Conservation (phyloP, 805 yeast genomes). For the Phaffomyces antillensis region DNA sequence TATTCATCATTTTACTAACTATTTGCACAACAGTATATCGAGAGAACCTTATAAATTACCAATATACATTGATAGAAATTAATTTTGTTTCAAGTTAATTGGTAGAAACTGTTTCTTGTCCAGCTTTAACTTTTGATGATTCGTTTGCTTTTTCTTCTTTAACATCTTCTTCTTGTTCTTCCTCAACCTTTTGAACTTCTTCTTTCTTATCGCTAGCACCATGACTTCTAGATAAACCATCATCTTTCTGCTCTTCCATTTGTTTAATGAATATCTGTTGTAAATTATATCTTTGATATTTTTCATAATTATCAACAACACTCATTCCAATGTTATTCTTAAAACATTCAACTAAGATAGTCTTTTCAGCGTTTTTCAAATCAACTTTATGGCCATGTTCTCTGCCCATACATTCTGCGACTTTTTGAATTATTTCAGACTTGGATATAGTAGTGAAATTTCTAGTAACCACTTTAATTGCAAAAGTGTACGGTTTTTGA, state of each 20-base stretch:
- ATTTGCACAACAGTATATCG: constrained; percentile 7
- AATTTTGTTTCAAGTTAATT: neutral
- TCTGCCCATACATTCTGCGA: constrained; percentile 67
- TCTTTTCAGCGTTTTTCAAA: constrained; percentile 67
- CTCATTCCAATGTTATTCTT: constrained; percentile 85
- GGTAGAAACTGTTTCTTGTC: no score
- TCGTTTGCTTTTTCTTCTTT: no score
- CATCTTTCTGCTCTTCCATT: constrained; percentile 8
- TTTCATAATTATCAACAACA: constrained; percentile 61
- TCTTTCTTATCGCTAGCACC: constrained; percentile 2
- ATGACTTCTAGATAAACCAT: constrained; percentile 3
- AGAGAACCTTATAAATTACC: constrained; percentile 4
- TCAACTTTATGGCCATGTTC: constrained; percentile 72
- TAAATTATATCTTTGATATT: constrained; percentile 63
- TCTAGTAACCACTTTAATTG: constrained; percentile 73
- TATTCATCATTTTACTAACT: constrained; percentile 3
- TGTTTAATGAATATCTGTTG: constrained; percentile 64
- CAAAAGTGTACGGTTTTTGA: constrained; percentile 44
- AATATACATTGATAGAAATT: neutral
- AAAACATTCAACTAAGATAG: constrained; percentile 81
- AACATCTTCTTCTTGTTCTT: neutral
- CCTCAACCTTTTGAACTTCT: neutral
- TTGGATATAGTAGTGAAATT: constrained; percentile 70
- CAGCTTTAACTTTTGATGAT: no score
- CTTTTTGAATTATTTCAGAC: constrained; percentile 61